Evolutionary conservation across 768 basidiomycete species (phyloP), one percentile per base, ranked within the genome.

Genomic region (Boletus reticulatus): DNA sequence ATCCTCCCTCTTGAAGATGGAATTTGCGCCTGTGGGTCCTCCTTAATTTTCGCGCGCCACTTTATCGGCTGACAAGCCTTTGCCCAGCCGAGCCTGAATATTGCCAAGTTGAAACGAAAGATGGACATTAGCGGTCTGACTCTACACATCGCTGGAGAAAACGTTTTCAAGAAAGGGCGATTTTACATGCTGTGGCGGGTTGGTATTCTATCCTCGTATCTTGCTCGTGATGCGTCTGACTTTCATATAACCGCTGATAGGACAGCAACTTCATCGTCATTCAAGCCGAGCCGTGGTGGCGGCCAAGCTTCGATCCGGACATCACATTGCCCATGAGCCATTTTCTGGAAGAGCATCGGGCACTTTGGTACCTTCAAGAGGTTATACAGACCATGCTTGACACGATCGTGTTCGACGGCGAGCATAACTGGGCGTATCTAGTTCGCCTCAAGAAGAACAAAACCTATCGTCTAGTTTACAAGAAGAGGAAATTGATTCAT

Each of bases 381-480:
- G 67, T 71, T 7, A 55, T 72, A 51, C 72, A 72, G 39, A 63
- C 66, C 9, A 73, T 73, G 71, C 53, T 73, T 6, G 72, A 73
- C 22, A 55, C 45, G 4, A 65, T 72, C 46, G 58, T 60, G 6
- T 57, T 72, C 13, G 70, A 72, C 7, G 58, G 67, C 24, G 63
- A 71, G 53, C 57, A 67, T 11, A 73, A 72, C 44, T 72, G 69
- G 68, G 72, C 72, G 43, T 51, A 73, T 62, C 60, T 72, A 17
- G 58, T 72, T 16, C 71, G 68, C 19, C 52, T 62, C 41, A 73
- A 70, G 56, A 73, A 70, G 56, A 61, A 68, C 41, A 52, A 52
- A 14, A 58, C 37, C 4, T 69, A 70, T 38, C 62, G 62, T 16
- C 48, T 73, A 43, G 57, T 62, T n/a, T 73, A 72, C 48, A 57